A percentile compares a stretch with the other conserved stretches of the same genome.
These are phyloP conservation scores for Diddensiella transvaalensis DNA, from an alignment of 805 yeast species.

Conservation along the genomic window DNA sequence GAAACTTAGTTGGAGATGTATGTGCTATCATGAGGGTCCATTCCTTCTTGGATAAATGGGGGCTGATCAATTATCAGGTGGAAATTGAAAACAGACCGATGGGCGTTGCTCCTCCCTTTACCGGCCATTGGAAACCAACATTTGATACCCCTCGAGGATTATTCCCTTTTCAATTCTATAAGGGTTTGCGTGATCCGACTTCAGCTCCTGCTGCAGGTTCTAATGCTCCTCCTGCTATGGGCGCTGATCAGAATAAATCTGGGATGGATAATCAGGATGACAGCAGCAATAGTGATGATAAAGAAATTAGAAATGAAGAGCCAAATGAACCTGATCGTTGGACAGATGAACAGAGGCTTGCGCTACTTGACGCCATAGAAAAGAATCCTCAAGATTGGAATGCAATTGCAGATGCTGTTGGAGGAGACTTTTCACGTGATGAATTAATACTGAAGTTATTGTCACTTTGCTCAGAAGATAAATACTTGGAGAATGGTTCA, in stretches of 20 bases:
- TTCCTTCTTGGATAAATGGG: slow-evolving; percentile 85
- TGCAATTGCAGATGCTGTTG: slow-evolving; percentile 62
- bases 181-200: slow-evolving; percentile 51
- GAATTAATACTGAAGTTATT: slow-evolving; percentile 79
- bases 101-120: slow-evolving; percentile 63
- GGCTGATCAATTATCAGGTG: slow-evolving; percentile 87
- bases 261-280: not conserved
- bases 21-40: slow-evolving; percentile 84
- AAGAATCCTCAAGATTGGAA: slow-evolving; percentile 75
- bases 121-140: slow-evolving; percentile 72
- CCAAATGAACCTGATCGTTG: slow-evolving; percentile 43
- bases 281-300: not conserved
- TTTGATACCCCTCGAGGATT: slow-evolving; percentile 89
- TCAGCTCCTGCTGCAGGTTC: not conserved
- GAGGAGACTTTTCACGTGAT: slow-evolving; percentile 60
- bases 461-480: slow-evolving; percentile 71
- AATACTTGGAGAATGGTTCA: slow-evolving; percentile 40
- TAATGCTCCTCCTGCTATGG: not conserved
- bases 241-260: not conserved
- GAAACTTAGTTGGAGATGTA: slow-evolving; percentile 88
- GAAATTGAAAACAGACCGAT: slow-evolving; percentile 69
- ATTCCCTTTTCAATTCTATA: slow-evolving; percentile 85
- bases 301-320: slow-evolving; percentile 17
- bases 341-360: slow-evolving; percentile 61
- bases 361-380: slow-evolving; percentile 59